Base-by-base conservation (phyloP, 2,329 filamentous ascomycete genomes). In the Neofusicoccum sp. region DNA sequence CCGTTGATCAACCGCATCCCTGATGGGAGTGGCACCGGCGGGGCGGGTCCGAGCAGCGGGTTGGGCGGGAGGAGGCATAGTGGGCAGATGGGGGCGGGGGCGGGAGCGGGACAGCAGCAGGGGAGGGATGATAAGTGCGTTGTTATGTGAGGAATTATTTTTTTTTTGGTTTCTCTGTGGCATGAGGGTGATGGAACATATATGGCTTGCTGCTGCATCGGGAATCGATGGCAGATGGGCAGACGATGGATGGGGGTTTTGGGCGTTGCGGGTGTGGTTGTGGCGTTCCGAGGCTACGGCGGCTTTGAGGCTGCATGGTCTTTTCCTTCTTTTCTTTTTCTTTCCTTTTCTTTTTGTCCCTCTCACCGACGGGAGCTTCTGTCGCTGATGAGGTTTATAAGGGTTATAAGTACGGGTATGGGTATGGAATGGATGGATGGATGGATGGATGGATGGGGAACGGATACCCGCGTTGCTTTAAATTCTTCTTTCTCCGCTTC, bases 121-220 rank as follows among this genome's bases (percentile, higher is more conserved):
- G 63, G 61, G 16, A 61, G 61, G 45, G 63, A 66, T 3, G 58
- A 60, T 11, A 66, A 64, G 49, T 66, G 64, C 40, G 53, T 51
- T 56, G 62, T 66, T 14, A 66, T 66, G 64, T 66, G 59, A 40
- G 28, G 45, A 11, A 26, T 11, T 11, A 12, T 6, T 4, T 11
- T 14, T 20, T 11, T 28, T 45, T 14, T 20, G 20, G 43, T 45
- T 16, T 45, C 16, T 44, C 30, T 45, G 43, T 20, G 8, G 43
- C 38, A 41, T 3, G 1, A 41, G 38, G 11, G 12, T 20, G 20
- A 20, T 20, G 20, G 20, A 41, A 41, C 38, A 14, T 11, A 41
- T 5, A 14, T 11, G 38, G 38, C 38, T 12, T 41, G n/a, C 34
- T 38, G 8, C 8, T 41, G 38, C 20, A 20, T 20, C 20, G 20